These are phyloP conservation scores for Dacryopinax primogenitus DNA, from an alignment of 768 basidiomycete genomes.

Conservation along the genomic window DNA sequence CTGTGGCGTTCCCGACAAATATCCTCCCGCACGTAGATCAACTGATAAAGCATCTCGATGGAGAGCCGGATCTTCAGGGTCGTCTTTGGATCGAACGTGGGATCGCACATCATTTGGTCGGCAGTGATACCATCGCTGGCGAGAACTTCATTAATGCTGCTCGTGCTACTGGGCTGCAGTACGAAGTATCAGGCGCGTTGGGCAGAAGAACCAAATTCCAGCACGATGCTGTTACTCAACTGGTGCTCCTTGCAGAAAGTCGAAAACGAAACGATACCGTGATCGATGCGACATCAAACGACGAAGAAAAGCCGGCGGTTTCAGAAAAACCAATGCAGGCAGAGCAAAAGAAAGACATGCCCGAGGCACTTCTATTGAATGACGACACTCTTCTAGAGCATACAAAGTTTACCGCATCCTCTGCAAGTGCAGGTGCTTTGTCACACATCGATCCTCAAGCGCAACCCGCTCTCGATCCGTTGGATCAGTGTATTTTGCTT, in stretches of 20 bases:
- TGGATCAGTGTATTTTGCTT: constrained; percentile 88
- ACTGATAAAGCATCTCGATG: constrained; percentile 12
- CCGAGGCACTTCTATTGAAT: constrained; percentile 73
- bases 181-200: constrained; percentile 82
- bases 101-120: constrained; percentile 59
- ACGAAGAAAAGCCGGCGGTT: constrained; percentile 10
- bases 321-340: constrained; percentile 9
- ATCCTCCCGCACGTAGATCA: constrained; percentile 32
- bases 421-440: constrained; percentile 36
- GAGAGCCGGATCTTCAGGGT: constrained; percentile 46
- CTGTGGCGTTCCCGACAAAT: constrained; percentile 43
- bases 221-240: constrained; percentile 67
- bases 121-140: constrained; percentile 64
- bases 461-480: constrained; percentile 78
- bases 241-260: constrained; percentile 88
- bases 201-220: constrained; percentile 95
- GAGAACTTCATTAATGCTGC: constrained; percentile 69
- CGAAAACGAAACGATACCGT: constrained; percentile 31
- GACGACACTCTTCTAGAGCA: constrained; percentile 94
- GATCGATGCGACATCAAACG: not conserved
- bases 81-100: constrained; percentile 64
- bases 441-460: constrained; percentile 64
- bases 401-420: constrained; percentile 77
- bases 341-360: constrained; percentile 29
- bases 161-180: constrained; percentile 62